Base-by-base conservation (phyloP, 345 rosid genomes). In the Melastoma malabathricum region DNA sequence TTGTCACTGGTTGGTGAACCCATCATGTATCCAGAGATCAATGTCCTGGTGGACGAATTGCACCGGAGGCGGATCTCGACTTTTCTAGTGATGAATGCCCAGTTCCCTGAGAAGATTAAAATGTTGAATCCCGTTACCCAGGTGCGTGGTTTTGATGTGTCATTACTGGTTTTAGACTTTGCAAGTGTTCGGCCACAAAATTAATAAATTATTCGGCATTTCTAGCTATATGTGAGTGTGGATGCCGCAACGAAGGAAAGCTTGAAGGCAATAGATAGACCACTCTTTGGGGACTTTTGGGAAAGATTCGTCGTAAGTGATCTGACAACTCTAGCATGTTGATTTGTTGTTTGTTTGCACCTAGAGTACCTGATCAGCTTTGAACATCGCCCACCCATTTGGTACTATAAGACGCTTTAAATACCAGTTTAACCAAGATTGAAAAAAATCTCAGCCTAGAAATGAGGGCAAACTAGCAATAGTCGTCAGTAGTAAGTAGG, bases 1-100 rank as follows among this genome's bases (percentile, higher is more conserved):
- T 66, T 92, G 31, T 92, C 97, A 34, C 96, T 92, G 63, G 98
- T 84, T 71, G 97, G 98, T 55, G 97, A 92, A 68, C 97, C 98
- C 17, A 87, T 92, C 47, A 84, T 92, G 95, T 92, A 87, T 68
- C 97, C 96, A 5, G 93, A 84, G 71, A 92, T 87, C 61, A 92
- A 84, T 61, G 60, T 70, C 27, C 89, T 92, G 64, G 87, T 92
- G 54, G 84, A 87, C 72, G 98, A 92, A 68, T 80, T 92, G 65
- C 98, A 87, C 52, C 59, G 59, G 57, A 84, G 78, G 65, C 77
- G 72, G 48, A 92, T 92, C 61, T 87, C 97, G 46, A 87, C 97
- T 18, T 84, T 92, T 77, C 81, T 84, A 19, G 98, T 92, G 43
- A 92, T 95, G 48, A 92, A 92, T 92, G 96, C 95, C 17, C 98